Base-by-base conservation (phyloP, 2,329 filamentous ascomycete genomes). In the Beauveria medogensis region DNA sequence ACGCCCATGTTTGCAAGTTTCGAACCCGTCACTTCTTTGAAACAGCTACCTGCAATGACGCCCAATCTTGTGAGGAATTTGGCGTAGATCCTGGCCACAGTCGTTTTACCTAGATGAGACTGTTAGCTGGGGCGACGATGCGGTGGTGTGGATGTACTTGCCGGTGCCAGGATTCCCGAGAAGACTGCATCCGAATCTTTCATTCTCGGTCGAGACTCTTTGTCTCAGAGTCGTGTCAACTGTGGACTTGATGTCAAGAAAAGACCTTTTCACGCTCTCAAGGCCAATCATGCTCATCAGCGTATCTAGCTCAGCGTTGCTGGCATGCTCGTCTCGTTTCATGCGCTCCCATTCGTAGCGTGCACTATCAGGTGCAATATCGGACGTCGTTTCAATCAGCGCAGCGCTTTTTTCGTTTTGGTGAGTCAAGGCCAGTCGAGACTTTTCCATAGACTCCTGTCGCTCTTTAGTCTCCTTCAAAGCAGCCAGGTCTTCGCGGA, bases 101-200 rank as follows among this genome's bases (percentile, higher is more conserved):
- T 92, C 0, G 90, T 93, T 74, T 92, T 92, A 0, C 72, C 73
- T 75, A 22, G 8, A 3, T 14, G 34, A 14, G 3, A 41, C 2
- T 50, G 68, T 62, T 67, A 65, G 60, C 26, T 34, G 7, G 14
- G 10, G 24, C 6, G 12, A 16, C 24, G 22, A n/a, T 47, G 54
- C 10, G 53, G 54, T 10, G 40, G 10, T 56, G 28, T 20, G n/a
- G 43, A 37, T 56, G 30, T 53, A 59, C 73, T 69, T 72, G 82
- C 87, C 88, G 61, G 89, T 92, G 3, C 90, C 89, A 0, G 89
- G 89, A 65, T 92, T 92, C 0, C 89, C 89, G 0, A 92, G 72
- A 3, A 92, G 71, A 0, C 80, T 79, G 1, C 82, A 80, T 8
- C 86, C 82, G 56, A 88, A 85, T 1, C 89, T 75, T 63, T 91